A percentile compares a stretch with the other conserved stretches of the same genome.
Conservation (phyloP, 257 asterid genomes). For the Capsicum baccatum region DNA sequence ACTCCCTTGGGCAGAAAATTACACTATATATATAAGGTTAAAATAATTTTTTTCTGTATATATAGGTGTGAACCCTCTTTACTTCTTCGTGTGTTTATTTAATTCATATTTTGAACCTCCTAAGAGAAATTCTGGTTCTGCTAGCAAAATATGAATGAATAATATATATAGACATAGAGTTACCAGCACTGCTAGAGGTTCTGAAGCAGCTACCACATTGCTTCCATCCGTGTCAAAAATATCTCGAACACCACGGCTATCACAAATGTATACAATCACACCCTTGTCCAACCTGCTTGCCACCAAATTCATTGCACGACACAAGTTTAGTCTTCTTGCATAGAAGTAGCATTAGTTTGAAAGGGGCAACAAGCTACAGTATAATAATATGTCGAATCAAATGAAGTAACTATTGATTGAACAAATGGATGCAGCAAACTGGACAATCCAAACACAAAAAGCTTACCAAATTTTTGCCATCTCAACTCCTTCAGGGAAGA, state of each 20-base stretch:
- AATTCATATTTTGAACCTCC: too few species aligned
- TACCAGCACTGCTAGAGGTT: slow-evolving; percentile 94
- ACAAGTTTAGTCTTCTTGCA: slow-evolving; percentile 1
- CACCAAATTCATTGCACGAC: slow-evolving; percentile 28
- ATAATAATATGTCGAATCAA: neutral
- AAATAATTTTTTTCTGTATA: too few species aligned
- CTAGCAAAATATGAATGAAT: neutral
- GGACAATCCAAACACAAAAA: slow-evolving; percentile 23
- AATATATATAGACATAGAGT: slow-evolving; percentile 24
- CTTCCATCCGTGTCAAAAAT: slow-evolving; percentile 96
- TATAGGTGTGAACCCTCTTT: too few species aligned
- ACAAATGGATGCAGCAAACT: neutral
- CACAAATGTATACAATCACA: slow-evolving; percentile 93
- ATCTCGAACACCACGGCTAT: slow-evolving; percentile 95
- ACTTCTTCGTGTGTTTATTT: too few species aligned
- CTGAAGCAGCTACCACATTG: slow-evolving; percentile 77
- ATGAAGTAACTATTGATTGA: neutral
- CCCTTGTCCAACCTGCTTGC: slow-evolving; percentile 91
- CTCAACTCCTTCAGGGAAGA: slow-evolving; percentile 99
- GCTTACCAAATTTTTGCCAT: slow-evolving; percentile 98
- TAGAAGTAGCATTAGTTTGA: neutral
- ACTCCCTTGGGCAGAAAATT: too few species aligned
- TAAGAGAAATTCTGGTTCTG: too few species aligned
- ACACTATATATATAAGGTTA: too few species aligned
- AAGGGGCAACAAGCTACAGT: neutral